These are phyloP conservation scores for Scutellaria barbata DNA, from an alignment of 257 asterid species.

Conservation along the genomic window DNA sequence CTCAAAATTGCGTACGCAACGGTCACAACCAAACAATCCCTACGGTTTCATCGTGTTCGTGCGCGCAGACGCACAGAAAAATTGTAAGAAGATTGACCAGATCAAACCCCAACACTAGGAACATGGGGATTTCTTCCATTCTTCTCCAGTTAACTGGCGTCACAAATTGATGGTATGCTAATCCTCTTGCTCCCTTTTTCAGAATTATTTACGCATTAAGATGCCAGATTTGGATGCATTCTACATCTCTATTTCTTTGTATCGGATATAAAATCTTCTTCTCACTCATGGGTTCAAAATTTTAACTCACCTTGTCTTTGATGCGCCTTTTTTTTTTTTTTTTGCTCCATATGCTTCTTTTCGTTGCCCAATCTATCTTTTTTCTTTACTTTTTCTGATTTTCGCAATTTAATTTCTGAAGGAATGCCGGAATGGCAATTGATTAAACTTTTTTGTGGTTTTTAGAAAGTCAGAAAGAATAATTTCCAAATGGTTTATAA, in stretches of 20 bases:
- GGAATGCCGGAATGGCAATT: not conserved
- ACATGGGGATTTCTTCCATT: slow-evolving; percentile 18
- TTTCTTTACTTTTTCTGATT: not conserved
- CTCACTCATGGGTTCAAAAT: slow-evolving; percentile 16
- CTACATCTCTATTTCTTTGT: not conserved
- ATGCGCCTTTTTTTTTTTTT: slow-evolving; percentile 22
- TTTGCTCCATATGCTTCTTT: slow-evolving; percentile 1
- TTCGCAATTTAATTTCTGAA: slow-evolving; percentile 15
- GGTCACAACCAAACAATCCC: not conserved
- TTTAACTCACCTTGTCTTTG: slow-evolving; percentile 13
- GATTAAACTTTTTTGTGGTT: slow-evolving; percentile 1
- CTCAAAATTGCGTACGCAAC: not conserved
- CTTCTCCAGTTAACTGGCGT: slow-evolving; percentile 25
- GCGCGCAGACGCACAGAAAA: not conserved
- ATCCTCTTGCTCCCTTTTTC: not conserved
- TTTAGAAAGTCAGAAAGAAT: not conserved
- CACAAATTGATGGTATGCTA: slow-evolving; percentile 35
- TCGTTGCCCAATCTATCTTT: not conserved
- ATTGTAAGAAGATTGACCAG: slow-evolving; percentile 24
- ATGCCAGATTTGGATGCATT: not conserved
- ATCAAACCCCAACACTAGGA: slow-evolving; percentile 24
- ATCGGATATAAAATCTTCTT: not conserved
- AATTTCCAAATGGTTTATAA: not conserved
- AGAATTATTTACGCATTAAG: not conserved
- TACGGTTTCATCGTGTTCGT: not conserved